phyloP scores from a whole-genome alignment of 2,329 filamentous ascomycete species.

The Penicillium palitans region DNA sequence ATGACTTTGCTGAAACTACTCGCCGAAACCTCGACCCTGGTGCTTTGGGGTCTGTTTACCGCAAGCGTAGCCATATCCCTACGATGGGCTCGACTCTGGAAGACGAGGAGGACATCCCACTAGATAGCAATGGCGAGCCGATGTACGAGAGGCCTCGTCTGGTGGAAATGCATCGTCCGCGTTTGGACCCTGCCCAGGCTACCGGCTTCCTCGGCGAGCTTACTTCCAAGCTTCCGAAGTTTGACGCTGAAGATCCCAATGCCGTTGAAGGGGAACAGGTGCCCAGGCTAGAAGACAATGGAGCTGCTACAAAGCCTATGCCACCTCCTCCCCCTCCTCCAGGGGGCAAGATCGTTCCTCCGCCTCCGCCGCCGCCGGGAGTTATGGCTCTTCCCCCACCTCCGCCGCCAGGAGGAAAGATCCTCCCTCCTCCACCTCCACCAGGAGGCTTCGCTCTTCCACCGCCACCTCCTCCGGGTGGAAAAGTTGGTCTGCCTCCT shows the following conservation, averaged over 20 bases:
- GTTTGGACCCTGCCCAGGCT: constrained; percentile 62
- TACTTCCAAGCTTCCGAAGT: constrained; percentile 71
- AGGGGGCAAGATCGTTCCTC: constrained; percentile 19
- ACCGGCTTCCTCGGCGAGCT: constrained; percentile 70
- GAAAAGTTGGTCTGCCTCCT: constrained; percentile 50
- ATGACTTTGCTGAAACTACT: constrained; percentile 55
- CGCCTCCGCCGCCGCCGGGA: constrained; percentile 25
- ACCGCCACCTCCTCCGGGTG: constrained; percentile 31
- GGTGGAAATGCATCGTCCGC: constrained; percentile 71
- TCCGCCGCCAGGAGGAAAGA: constrained; percentile 15
- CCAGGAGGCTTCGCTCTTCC: constrained; percentile 15
- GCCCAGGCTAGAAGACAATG: constrained; percentile 14
- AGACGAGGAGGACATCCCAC: constrained; percentile 45
- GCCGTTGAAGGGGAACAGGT: constrained; percentile 10
- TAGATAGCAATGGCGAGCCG: constrained; percentile 58
- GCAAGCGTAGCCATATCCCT: constrained; percentile 51
- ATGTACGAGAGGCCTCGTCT: constrained; percentile 77
- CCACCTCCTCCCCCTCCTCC: constrained; percentile 20
- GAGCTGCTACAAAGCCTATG: constrained; percentile 12
- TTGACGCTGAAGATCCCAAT: constrained; percentile 52
- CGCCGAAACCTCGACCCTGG: constrained; percentile 68
- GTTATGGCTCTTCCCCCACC: constrained; percentile 36
- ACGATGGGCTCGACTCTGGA: constrained; percentile 39
- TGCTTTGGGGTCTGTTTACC: constrained; percentile 70
- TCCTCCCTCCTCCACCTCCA: constrained; percentile 30